A percentile compares a stretch with the other conserved stretches of the same genome.
These are phyloP conservation scores for Simplicillium sp. DNA, from an alignment of 2,329 filamentous ascomycete genomes.

Conservation along the genomic window DNA sequence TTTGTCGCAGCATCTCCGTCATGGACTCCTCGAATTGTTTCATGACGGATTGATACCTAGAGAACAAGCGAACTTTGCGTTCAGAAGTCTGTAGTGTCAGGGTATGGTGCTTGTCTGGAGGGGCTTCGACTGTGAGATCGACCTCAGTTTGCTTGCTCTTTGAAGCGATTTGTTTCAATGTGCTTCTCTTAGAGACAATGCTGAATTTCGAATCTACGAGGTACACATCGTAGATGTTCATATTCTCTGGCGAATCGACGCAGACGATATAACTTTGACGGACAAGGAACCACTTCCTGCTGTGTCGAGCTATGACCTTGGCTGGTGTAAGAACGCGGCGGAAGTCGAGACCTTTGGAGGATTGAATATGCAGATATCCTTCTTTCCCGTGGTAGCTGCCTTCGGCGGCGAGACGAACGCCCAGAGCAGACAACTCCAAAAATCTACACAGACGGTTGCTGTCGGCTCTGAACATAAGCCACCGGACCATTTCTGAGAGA, in stretches of 20 bases:
- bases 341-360: constrained; percentile 80
- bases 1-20: constrained; percentile 71
- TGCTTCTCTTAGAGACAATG: constrained; percentile 63
- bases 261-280: constrained; percentile 95
- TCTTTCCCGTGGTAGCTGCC: constrained; percentile 98
- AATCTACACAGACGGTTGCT: constrained; percentile 96
- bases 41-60: constrained; percentile 80
- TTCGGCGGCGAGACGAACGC: constrained; percentile 87
- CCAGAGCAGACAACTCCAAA: constrained; percentile 85
- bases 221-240: constrained; percentile 98
- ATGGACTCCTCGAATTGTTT: constrained; percentile 93
- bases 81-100: constrained; percentile 86
- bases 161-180: constrained; percentile 40
- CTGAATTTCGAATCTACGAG: constrained; percentile 86
- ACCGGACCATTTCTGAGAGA: constrained; percentile 86
- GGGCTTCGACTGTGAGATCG: constrained; percentile 27
- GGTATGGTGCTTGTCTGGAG: constrained; percentile 61
- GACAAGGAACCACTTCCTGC: constrained; percentile 96
- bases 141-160: constrained; percentile 49
- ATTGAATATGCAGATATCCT: constrained; percentile 86
- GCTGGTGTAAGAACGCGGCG: constrained; percentile 69
- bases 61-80: constrained; percentile 82
- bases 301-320: constrained; percentile 73
- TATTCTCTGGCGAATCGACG: constrained; percentile 96
- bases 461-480: constrained; percentile 92